Conservation (phyloP, 257 asterid species). For the Fraxinus anomala region DNA sequence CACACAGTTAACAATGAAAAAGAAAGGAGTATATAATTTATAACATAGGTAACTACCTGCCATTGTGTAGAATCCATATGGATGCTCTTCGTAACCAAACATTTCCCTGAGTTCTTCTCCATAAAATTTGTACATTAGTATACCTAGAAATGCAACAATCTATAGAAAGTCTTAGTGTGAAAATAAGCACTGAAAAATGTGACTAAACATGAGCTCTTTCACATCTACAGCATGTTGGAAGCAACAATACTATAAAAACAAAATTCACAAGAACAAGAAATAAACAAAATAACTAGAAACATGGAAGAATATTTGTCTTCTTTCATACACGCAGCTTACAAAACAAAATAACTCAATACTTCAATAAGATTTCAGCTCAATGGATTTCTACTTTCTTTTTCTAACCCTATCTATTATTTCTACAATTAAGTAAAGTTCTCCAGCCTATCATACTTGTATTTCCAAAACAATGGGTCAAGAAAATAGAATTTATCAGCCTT, state of each 20-base stretch:
- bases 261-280: not conserved
- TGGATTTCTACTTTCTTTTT: not conserved
- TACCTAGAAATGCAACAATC: constrained; percentile 94
- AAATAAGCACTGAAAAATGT: constrained; percentile 9
- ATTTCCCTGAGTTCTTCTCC: constrained; percentile 97
- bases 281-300: not conserved
- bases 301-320: constrained; percentile 6
- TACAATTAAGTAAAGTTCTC: not conserved
- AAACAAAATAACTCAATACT: not conserved
- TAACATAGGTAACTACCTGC: constrained; percentile 61
- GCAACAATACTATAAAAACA: not conserved
- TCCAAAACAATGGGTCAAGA: not conserved
- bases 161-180: constrained; percentile 45
- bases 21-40: not conserved
- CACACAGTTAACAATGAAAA: not conserved
- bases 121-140: constrained; percentile 89
- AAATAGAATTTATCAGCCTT: not conserved
- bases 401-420: not conserved
- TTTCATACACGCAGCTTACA: not conserved
- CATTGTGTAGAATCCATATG: constrained; percentile 95
- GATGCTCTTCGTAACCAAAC: constrained; percentile 98
- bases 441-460: constrained; percentile 1
- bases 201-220: constrained; percentile 16
- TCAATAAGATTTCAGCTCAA: not conserved
- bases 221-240: constrained; percentile 5